These are phyloP conservation scores for Euphorbia tirucalli DNA, from an alignment of 345 rosid species.

Conservation along the genomic window DNA sequence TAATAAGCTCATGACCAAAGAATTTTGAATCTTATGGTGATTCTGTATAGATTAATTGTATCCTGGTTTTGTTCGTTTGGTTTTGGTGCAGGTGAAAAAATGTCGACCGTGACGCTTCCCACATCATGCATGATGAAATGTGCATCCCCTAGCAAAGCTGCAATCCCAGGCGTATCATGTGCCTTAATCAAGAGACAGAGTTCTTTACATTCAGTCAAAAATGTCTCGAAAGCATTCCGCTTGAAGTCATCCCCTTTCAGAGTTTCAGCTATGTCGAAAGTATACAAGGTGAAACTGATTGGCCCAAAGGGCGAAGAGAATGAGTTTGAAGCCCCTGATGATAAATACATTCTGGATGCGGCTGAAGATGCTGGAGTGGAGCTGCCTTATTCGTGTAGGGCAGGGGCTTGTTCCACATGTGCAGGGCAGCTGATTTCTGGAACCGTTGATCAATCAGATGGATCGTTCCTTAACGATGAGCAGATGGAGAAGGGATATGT, in stretches of 20 bases:
- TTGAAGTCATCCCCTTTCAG: conserved; percentile 41
- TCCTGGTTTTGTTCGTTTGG: conserved; percentile 1
- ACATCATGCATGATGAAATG: conserved; percentile 25
- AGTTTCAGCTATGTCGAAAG: conserved; percentile 25
- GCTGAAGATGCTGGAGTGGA: conserved; percentile 32
- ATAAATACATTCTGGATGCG: conserved; percentile 24
- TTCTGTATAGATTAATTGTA: too few species aligned
- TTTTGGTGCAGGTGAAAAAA: conserved; percentile 23
- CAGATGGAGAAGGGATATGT: conserved; percentile 26
- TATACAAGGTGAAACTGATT: conserved; percentile 28
- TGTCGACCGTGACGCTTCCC: conserved; percentile 39
- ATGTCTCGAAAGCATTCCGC: conserved; percentile 30
- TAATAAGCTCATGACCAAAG: too few species aligned
- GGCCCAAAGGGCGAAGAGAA: conserved; percentile 23
- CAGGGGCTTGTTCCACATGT: conserved; percentile 33
- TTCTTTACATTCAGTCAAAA: conserved; percentile 29
- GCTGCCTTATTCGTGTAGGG: conserved; percentile 32
- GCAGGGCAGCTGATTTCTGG: conserved; percentile 26
- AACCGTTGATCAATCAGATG: conserved; percentile 23
- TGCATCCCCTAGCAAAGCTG: conserved; percentile 16
- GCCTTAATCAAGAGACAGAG: conserved; percentile 17
- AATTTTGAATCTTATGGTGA: too few species aligned
- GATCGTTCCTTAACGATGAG: conserved; percentile 25
- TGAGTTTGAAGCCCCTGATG: conserved; percentile 29
- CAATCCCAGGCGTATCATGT: neutral